These are phyloP conservation scores for Phytopythium litorale DNA, from an alignment of 352 stramenopile species.

Conservation along the genomic window DNA sequence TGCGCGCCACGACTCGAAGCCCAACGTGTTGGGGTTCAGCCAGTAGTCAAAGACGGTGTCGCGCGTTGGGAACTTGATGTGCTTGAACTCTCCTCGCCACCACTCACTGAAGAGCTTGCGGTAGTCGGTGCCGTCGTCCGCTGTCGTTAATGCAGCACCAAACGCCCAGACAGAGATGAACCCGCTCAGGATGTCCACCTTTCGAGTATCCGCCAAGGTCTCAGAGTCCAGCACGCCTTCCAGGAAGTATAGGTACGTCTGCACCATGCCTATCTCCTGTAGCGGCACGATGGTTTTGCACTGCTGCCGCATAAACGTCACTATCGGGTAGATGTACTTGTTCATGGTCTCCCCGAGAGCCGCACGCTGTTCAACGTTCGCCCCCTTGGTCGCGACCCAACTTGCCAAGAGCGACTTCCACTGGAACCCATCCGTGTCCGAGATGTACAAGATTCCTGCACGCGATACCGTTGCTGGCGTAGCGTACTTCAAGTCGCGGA, in stretches of 20 bases:
- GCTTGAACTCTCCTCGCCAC: conserved; percentile 92
- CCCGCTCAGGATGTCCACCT: conserved; percentile 84
- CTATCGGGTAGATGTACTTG: conserved; percentile 84
- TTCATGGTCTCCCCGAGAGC: conserved; percentile 61
- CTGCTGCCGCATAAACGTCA: conserved; percentile 85
- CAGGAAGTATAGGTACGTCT: conserved; percentile 91
- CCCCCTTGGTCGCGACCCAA: conserved; percentile 82
- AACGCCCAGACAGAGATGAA: conserved; percentile 95
- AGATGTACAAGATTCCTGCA: conserved; percentile 95
- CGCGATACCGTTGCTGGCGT: conserved; percentile 94
- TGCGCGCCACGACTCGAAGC: conserved; percentile 93
- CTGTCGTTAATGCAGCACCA: conserved; percentile 79
- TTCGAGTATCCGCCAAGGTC: conserved; percentile 52
- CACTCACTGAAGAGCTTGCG: conserved; percentile 93
- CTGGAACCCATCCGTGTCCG: conserved; percentile 88
- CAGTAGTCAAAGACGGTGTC: conserved; percentile 97
- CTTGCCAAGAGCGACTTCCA: conserved; percentile 91
- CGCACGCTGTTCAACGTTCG: conserved; percentile 46
- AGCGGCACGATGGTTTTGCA: conserved; percentile 88
- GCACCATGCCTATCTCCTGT: conserved; percentile 90
- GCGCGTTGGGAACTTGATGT: conserved; percentile 91
- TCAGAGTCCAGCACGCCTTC: conserved; percentile 80
- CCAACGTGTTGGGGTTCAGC: conserved; percentile 85
- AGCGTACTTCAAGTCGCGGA: conserved; percentile 92
- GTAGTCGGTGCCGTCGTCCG: conserved; percentile 93